phyloP scores from a whole-genome alignment of 2,329 filamentous ascomycete genomes.

The Aureobasidium sp. region DNA sequence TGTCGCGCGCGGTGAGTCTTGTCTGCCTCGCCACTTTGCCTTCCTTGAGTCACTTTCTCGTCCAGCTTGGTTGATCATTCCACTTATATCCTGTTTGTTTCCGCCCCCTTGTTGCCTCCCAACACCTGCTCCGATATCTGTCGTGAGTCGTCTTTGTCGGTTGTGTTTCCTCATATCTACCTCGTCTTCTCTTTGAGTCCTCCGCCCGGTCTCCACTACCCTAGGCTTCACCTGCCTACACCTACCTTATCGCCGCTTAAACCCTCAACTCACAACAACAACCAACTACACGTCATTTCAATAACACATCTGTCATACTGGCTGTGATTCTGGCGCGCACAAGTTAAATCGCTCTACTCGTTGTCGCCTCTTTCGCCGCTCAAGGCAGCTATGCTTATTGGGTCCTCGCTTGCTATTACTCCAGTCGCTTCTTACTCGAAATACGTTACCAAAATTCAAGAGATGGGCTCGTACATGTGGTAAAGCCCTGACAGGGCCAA shows the following conservation, averaged over 20 bases:
- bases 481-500: conserved; percentile 11
- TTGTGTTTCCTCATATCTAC: neutral
- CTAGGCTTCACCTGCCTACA: neutral
- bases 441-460: neutral
- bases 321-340: neutral
- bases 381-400: conserved; percentile 9
- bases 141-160: neutral
- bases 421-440: conserved; percentile 12
- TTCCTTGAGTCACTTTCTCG: conserved; percentile 1
- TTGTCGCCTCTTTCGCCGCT: neutral
- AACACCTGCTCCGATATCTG: neutral
- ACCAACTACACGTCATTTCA: neutral
- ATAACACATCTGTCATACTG: neutral
- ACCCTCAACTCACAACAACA: conserved; percentile 1
- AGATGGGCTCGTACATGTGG: conserved; percentile 12
- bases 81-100: conserved; percentile 2
- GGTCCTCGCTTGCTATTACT: conserved; percentile 1
- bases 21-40: neutral
- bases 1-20: neutral
- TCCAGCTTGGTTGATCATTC: neutral
- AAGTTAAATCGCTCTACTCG: neutral
- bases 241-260: conserved; percentile 7
- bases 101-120: neutral
- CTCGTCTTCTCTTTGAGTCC: neutral
- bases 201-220: neutral